phyloP scores from a whole-genome alignment of 2,329 filamentous ascomycete species.

The Colletotrichum sp. region DNA sequence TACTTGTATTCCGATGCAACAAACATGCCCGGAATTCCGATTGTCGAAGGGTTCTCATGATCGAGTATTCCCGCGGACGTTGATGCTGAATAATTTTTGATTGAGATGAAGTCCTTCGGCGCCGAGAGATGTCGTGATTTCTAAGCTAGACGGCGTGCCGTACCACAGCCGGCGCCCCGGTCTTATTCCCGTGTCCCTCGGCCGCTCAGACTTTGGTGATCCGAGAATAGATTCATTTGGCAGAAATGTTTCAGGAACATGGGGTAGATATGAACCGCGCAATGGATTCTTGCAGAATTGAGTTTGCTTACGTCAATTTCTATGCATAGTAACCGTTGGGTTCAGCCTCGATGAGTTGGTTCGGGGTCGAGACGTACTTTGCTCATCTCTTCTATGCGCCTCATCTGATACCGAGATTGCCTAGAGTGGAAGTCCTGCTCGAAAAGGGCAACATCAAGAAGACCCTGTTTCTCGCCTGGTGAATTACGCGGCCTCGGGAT shows the following conservation, averaged over 20 bases:
- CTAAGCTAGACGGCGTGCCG: background rate
- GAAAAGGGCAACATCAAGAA: background rate
- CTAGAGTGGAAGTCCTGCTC: background rate
- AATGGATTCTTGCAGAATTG: background rate
- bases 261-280: background rate
- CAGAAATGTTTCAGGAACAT: background rate
- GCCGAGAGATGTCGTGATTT: slow-evolving; percentile 13
- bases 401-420: background rate
- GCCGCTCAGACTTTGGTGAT: background rate
- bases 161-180: background rate
- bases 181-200: background rate
- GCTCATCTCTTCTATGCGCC: background rate
- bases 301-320: background rate
- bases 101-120: background rate
- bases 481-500: background rate
- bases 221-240: background rate
- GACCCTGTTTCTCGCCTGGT: background rate
- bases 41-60: background rate
- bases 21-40: background rate
- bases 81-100: background rate
- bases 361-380: background rate
- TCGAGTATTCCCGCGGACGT: background rate
- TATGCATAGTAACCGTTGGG: background rate
- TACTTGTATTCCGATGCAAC: background rate
- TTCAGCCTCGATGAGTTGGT: background rate